Evolutionary conservation across 1,139 yeast genomes (phyloP).

Genomic region (Taphrina confusa): DNA sequence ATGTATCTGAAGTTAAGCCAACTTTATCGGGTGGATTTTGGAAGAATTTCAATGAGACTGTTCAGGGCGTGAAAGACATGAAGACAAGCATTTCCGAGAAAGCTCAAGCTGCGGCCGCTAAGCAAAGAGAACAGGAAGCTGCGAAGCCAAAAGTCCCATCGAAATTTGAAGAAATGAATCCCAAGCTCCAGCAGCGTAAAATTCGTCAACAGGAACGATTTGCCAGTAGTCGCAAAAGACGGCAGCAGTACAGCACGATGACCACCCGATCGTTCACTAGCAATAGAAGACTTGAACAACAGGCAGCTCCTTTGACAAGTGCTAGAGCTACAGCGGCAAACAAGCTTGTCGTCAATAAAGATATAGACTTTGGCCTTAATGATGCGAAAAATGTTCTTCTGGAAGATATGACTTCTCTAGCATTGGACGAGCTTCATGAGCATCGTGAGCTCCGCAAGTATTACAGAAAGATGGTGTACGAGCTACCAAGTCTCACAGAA

Average conservation of each 20-base stretch:
- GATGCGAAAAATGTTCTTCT: slow-evolving; percentile 16
- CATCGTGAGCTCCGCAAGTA: slow-evolving; percentile 56
- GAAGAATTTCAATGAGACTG: slow-evolving; percentile 33
- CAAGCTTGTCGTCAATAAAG: neutral
- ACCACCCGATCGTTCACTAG: neutral
- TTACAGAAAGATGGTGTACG: slow-evolving; percentile 84
- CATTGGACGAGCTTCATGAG: slow-evolving; percentile 41
- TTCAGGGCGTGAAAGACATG: slow-evolving; percentile 31
- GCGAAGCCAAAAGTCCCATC: slow-evolving; percentile 26
- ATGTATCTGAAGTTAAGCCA: neutral
- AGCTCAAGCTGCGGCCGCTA: slow-evolving; percentile 56
- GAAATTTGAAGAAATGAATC: slow-evolving; percentile 28
- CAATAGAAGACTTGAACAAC: neutral
- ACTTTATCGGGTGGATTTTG: slow-evolving; percentile 26
- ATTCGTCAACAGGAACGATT: slow-evolving; percentile 30
- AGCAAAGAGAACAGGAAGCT: slow-evolving; percentile 67
- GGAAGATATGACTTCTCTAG: slow-evolving; percentile 30
- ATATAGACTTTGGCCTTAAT: slow-evolving; percentile 2
- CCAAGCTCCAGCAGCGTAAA: slow-evolving; percentile 24
- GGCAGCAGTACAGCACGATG: slow-evolving; percentile 6
- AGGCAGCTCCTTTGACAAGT: neutral
- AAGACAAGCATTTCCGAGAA: slow-evolving; percentile 46
- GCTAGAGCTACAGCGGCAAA: neutral
- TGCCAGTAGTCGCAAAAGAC: neutral
- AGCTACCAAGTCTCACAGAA: slow-evolving; percentile 75